Evolutionary conservation across 2,329 filamentous ascomycete genomes (phyloP).

Genomic region (Leptographium lundbergii): DNA sequence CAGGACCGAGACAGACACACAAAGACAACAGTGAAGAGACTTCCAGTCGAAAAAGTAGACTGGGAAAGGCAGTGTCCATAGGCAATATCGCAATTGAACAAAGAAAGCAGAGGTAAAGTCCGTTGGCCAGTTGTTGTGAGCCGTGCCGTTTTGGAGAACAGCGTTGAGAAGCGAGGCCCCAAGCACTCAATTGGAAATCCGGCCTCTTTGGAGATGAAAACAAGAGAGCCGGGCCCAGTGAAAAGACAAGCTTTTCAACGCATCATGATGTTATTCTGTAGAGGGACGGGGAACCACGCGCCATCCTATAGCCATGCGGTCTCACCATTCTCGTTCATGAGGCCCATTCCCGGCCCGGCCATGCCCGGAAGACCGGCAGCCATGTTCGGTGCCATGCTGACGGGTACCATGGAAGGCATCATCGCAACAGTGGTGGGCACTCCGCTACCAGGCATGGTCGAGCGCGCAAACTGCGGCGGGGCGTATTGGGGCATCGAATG

Average conservation of each 20-base stretch:
- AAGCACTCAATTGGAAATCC: neutral
- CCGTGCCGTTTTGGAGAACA: neutral
- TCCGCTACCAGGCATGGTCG: constrained; percentile 3
- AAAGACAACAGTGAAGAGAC: constrained; percentile 3
- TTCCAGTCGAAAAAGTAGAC: neutral
- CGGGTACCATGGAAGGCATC: constrained; percentile 6
- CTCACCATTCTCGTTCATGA: constrained; percentile 16
- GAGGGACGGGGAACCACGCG: constrained; percentile 7
- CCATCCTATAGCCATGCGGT: constrained; percentile 13
- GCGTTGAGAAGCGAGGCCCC: neutral
- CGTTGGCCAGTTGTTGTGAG: neutral
- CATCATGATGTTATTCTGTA: constrained; percentile 5
- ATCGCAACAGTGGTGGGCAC: constrained; percentile 1
- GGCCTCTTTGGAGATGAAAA: neutral
- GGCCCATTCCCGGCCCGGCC: constrained; percentile 9
- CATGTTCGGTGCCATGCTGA: constrained; percentile 7
- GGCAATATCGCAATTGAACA: neutral
- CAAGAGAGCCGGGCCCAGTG: neutral
- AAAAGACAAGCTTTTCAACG: neutral
- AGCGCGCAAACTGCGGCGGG: constrained; percentile 10
- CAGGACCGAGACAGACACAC: constrained; percentile 6
- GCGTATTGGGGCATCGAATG: constrained; percentile 8
- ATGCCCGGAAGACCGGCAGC: constrained; percentile 8
- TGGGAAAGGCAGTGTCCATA: neutral
- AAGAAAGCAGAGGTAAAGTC: neutral